These are phyloP conservation scores for Prunus mongolica DNA, from an alignment of 306 rosid species.

Conservation along the genomic window DNA sequence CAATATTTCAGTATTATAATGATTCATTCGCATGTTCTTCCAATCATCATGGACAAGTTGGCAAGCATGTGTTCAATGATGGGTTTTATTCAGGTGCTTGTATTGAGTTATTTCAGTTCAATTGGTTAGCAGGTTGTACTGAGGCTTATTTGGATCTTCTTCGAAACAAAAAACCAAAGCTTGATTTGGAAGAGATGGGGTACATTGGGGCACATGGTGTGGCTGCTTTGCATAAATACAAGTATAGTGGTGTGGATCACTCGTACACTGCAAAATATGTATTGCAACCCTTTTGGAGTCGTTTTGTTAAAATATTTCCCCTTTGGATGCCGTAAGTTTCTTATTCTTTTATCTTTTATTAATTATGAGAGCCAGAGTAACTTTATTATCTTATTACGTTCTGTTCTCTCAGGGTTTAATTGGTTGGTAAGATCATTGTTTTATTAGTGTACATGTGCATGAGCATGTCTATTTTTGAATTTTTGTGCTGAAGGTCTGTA, in stretches of 20 bases:
- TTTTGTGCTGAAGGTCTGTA: background rate
- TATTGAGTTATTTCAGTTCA: constrained; percentile 14
- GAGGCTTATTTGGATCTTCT: constrained; percentile 25
- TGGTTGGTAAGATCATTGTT: background rate
- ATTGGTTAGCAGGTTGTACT: constrained; percentile 37
- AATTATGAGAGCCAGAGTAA: background rate
- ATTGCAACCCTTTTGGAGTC: constrained; percentile 88
- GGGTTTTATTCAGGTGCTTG: constrained; percentile 2
- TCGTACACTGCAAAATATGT: constrained; percentile 85
- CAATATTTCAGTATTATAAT: no score
- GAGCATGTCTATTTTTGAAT: background rate
- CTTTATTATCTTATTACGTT: background rate
- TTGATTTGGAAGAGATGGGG: constrained; percentile 51
- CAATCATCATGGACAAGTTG: background rate
- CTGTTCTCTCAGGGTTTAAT: background rate
- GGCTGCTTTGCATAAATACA: constrained; percentile 70
- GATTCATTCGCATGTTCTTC: background rate
- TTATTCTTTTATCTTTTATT: constrained; percentile 5
- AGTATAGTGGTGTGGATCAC: constrained; percentile 90
- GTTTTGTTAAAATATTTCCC: constrained; percentile 73
- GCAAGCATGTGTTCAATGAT: background rate
- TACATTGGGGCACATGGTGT: constrained; percentile 86
- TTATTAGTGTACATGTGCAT: background rate
- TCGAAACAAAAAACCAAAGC: constrained; percentile 25
- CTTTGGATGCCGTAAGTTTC: constrained; percentile 96